Percentiles rank a stretch among this genome's conserved stretches.
phyloP scores from a whole-genome alignment of 2,329 filamentous ascomycete genomes.

The Fusarium sublunatum region DNA sequence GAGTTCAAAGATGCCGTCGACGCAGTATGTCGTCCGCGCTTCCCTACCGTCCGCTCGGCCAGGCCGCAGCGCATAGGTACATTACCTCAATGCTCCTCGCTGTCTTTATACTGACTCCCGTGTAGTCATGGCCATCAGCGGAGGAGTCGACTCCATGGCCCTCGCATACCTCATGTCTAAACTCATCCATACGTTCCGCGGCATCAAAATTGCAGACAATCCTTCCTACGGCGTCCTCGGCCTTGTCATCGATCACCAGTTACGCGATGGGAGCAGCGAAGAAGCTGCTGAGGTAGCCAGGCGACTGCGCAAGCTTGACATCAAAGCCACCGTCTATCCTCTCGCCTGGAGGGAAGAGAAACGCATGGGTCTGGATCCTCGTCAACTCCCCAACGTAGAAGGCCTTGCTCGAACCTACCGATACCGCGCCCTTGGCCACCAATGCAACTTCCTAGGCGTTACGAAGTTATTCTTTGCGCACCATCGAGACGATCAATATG shows the following conservation, averaged over 20 bases:
- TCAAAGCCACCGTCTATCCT: slow-evolving; percentile 44
- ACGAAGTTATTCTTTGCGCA: slow-evolving; percentile 80
- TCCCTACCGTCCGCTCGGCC: slow-evolving; percentile 54
- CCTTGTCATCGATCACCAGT: slow-evolving; percentile 68
- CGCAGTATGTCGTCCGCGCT: slow-evolving; percentile 62
- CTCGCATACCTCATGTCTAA: slow-evolving; percentile 78
- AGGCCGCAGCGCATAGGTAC: slow-evolving; percentile 57
- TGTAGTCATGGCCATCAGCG: slow-evolving; percentile 83
- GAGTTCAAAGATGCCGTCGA: slow-evolving; percentile 62
- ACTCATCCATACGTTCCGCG: slow-evolving; percentile 50
- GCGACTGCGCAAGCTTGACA: slow-evolving; percentile 54
- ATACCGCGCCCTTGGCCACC: slow-evolving; percentile 75
- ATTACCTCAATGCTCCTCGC: slow-evolving; percentile 10
- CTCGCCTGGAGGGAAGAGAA: slow-evolving; percentile 61
- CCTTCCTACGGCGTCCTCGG: slow-evolving; percentile 56
- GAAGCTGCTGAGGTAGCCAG: slow-evolving; percentile 64
- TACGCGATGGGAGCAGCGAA: slow-evolving; percentile 62
- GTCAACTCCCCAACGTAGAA: slow-evolving; percentile 74
- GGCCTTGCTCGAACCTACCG: slow-evolving; percentile 77
- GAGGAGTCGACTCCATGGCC: slow-evolving; percentile 98
- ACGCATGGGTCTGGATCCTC: slow-evolving; percentile 47
- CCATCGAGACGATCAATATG: slow-evolving; percentile 90
- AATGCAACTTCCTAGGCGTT: slow-evolving; percentile 65
- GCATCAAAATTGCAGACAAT: slow-evolving; percentile 59
- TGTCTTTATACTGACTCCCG: neutral